phyloP scores from a whole-genome alignment of 106 monocot genomes.

The Apostasia shenzhenica region DNA sequence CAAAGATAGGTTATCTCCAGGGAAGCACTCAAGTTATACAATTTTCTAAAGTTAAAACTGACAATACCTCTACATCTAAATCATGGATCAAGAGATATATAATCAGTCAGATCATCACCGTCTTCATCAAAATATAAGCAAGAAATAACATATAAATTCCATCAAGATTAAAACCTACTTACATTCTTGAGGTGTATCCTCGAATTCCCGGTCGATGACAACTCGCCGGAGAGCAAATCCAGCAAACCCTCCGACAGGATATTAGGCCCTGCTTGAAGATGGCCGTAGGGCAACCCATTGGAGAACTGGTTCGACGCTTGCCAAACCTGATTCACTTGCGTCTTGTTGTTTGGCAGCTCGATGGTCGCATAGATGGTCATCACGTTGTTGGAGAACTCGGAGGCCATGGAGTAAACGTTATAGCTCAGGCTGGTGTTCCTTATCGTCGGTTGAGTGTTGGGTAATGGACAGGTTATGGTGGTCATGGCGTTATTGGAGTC shows the following conservation, averaged over 20 bases:
- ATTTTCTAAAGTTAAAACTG: no score
- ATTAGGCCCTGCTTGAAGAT: background rate
- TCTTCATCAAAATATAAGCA: no score
- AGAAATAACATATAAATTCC: background rate
- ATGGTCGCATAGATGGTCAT: slow-evolving; percentile 40
- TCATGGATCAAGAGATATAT: no score
- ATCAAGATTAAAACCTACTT: slow-evolving; percentile 6
- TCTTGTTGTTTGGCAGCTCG: slow-evolving; percentile 22
- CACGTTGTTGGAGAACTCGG: slow-evolving; percentile 18
- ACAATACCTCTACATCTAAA: no score
- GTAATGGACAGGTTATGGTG: slow-evolving; percentile 24
- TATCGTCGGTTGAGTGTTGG: slow-evolving; percentile 8
- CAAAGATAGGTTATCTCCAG: no score
- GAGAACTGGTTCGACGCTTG: slow-evolving; percentile 18
- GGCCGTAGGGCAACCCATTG: slow-evolving; percentile 1
- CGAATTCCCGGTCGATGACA: slow-evolving; percentile 14
- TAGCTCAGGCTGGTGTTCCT: slow-evolving; percentile 20
- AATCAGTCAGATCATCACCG: no score
- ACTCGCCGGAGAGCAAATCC: slow-evolving; percentile 32
- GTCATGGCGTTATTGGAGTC: slow-evolving; percentile 10
- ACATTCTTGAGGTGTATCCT: slow-evolving; percentile 52
- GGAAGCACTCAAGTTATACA: no score
- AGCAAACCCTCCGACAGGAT: slow-evolving; percentile 3
- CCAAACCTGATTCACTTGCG: slow-evolving; percentile 34
- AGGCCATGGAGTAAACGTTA: slow-evolving; percentile 12